Base-by-base conservation (phyloP, 495 filamentous ascomycete species). In the Lasiosphaeria hispida region DNA sequence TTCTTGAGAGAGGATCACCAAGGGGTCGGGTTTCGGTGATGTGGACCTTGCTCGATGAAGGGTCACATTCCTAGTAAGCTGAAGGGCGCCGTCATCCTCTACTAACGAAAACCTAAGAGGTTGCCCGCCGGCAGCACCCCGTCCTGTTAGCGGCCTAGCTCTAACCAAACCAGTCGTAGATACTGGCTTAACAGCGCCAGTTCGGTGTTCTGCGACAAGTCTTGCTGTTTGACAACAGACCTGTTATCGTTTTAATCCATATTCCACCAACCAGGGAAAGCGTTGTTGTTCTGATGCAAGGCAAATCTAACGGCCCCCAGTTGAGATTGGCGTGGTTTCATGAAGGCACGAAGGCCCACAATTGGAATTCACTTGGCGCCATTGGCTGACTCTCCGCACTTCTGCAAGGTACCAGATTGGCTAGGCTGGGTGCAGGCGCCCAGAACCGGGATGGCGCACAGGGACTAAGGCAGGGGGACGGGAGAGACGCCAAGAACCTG, bases 361-460 rank as follows among this genome's bases (percentile, higher is more conserved):
- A 30, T 55, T 14, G 6, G 11, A 48, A 5, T 19, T 47, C 42
- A 19, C 10, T 2, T 13, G 7, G 4, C 17, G 41, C 53, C 30
- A 55, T 55, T 55, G 53, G 53, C 34, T 55, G 15, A 35, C 55
- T 49, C 55, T 37, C 53, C 43, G 57, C 58, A 35, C 30, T 30
- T 50, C 19, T 70, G 69, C 65, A 71, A 74, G 72, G 71, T 61
- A 74, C 72, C 61, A 70, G 59, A 63, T 66, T 67, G 68, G 39
- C 64, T 63, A 64, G 69, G 66, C 55, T 66, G 66, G 59, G 53
- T 62, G 55, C 58, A 64, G 69, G 71, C 64, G 61, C 36, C 60
- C 62, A 43, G 53, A 63, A 50, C 44, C 38, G 54, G 54, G 57
- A 45, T 52, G 53, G 19, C 53, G 50, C 45, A 57, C 40, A 40